Evolutionary conservation across 2,329 filamentous ascomycete species (phyloP).

Genomic region (Dothistroma septosporum): DNA sequence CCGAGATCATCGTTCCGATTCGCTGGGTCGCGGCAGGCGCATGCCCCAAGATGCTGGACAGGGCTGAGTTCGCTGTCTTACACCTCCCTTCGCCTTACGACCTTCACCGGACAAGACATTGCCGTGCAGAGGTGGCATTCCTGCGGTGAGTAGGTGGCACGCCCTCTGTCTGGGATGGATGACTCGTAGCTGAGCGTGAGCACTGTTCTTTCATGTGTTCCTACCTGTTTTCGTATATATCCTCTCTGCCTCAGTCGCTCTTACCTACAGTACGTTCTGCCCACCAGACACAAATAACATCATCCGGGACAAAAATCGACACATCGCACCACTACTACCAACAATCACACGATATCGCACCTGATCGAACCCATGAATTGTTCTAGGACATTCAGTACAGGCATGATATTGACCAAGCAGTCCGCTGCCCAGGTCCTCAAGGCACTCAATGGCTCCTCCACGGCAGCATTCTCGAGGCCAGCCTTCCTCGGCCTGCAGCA

Average conservation of each 20-base stretch:
- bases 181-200: not conserved
- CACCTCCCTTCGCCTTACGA: not conserved
- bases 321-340: slow-evolving; percentile 1
- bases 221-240: slow-evolving; percentile 5
- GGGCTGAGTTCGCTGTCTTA: not conserved
- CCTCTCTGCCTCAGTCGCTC: slow-evolving; percentile 5
- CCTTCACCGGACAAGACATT: not conserved
- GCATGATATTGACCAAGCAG: slow-evolving; percentile 35
- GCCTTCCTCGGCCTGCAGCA: slow-evolving; percentile 34
- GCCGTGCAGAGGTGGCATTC: not conserved
- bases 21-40: not conserved
- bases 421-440: slow-evolving; percentile 38
- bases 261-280: not conserved
- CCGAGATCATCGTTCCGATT: slow-evolving; percentile 4
- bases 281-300: not conserved
- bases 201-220: slow-evolving; percentile 1
- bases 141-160: not conserved
- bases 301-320: not conserved
- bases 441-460: slow-evolving; percentile 33
- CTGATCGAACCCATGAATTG: slow-evolving; percentile 24
- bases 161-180: not conserved
- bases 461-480: slow-evolving; percentile 30
- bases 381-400: slow-evolving; percentile 23
- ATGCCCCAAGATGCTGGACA: not conserved
- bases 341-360: slow-evolving; percentile 4